Evolutionary conservation across 257 asterid genomes (phyloP), one percentile per base, ranked within the genome.

Genomic region (Jasminum sambac): DNA sequence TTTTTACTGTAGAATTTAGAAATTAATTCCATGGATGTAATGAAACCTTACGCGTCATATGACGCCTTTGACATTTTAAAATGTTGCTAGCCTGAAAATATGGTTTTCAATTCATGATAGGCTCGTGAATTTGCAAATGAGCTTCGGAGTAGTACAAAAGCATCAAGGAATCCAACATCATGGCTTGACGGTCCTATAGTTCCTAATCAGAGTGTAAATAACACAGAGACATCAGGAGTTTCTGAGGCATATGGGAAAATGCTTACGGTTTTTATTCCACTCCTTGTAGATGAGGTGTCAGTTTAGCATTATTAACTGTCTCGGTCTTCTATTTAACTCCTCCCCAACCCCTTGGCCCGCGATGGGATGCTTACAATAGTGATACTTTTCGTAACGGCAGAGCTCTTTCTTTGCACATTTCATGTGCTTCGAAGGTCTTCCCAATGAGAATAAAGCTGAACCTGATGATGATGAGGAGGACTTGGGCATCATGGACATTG

Each of bases 71-170:
- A 46, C 10, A 8, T 8, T 46, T 44, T 48, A 8, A 52, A 52
- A 52, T 55, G 62, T 55, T 72, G 19, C 42, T 71, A 72, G 68
- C 44, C 69, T 71, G 68, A 64, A 66, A 24, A 23, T 57, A 34
- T 69, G 26, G 50, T 62, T 82, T 72, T 79, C 50, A 48, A 23
- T 76, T 60, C 63, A 52, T 73, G 36, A 43, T 88, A 95, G 99
- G 99, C 99, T 74, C 98, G 96, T 72, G 99, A 95, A 74, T 91
- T 91, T 82, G 93, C 99, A 62, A 91, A 88, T 80, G 99, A 95
- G 82, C 99, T 95, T 63, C 97, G 98, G 78, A 86, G 92, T 63
- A 83, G 92, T 81, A 89, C 94, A 76, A 88, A 88, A 81, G 84
- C 87, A 75, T 78, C 99, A 58, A 89, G 79, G 79, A 82, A 74